Evolutionary conservation across 2,329 filamentous ascomycete species (phyloP).

Genomic region (Aspergillus quadricinctus): DNA sequence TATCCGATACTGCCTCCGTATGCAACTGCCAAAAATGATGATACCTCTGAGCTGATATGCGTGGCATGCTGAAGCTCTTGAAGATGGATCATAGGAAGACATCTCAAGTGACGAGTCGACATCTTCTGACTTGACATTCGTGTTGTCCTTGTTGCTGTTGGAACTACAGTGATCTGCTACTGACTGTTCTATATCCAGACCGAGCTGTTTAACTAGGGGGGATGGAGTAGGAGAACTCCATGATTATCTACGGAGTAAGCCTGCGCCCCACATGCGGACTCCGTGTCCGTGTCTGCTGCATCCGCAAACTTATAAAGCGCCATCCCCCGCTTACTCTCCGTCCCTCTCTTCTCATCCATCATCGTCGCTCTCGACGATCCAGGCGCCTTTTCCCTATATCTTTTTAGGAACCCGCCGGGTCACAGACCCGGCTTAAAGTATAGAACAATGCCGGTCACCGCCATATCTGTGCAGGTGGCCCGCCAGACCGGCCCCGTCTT

Average conservation of each 20-base stretch:
- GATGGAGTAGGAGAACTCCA: too few species aligned
- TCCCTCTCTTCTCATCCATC: background rate
- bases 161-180: background rate
- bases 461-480: slow-evolving; percentile 1
- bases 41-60: slow-evolving; percentile 12
- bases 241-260: too few species aligned
- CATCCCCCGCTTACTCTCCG: background rate
- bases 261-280: background rate
- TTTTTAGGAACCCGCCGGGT: slow-evolving; percentile 8
- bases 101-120: slow-evolving; percentile 13
- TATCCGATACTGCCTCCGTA: background rate
- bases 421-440: slow-evolving; percentile 12
- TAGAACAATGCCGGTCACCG: slow-evolving; percentile 13
- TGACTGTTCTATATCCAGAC: background rate
- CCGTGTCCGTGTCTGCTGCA: background rate
- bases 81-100: slow-evolving; percentile 14
- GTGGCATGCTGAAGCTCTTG: slow-evolving; percentile 13
- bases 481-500: slow-evolving; percentile 4
- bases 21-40: slow-evolving; percentile 6
- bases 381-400: background rate
- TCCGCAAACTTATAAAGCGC: background rate
- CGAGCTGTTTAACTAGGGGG: too few species aligned
- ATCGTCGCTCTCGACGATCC: background rate
- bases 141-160: background rate
- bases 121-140: slow-evolving; percentile 10